Evolutionary conservation across 2,329 filamentous ascomycete species (phyloP), one percentile per base, ranked within the genome.

Genomic region (Biscogniauxia marginata): DNA sequence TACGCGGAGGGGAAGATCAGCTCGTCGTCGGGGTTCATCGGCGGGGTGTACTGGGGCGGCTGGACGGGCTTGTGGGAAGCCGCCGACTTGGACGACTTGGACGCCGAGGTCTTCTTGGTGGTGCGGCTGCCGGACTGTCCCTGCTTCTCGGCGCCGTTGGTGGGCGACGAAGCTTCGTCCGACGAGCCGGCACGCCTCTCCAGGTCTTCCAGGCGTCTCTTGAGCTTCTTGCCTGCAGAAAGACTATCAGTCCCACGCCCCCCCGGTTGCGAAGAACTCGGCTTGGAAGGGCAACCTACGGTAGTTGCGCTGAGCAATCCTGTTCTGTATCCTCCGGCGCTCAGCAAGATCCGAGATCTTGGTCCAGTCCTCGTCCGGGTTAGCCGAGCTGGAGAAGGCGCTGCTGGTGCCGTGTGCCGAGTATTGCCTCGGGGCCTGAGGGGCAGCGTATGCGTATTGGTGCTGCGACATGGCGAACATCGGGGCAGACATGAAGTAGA

Each of bases 271-370:
- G 46, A 20, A 19, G 25, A 30, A n/a, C 13, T 13, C 20, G 66
- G 55, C 49, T 34, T 39, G n/a, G 30, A n/a, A 44, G 49, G 18
- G 56, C 53, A 58, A 74, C 73, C 43, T 81, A 96, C 92, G 92
- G 79, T 97, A 97, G 80, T 96, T 96, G 69, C 93, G 88, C 78
- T 98, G 93, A 65, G 93, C 93, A 81, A 98, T 97, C 66, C 93
- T 87, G 79, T 98, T 98, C 77, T 98, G 93, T 78, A 97, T 96
- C 71, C 93, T 85, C 69, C 93, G 83, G 70, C 95, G 87, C 78
- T 98, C 93, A 51, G 93, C 93, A 58, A 98, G 87, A 75, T 98
- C 93, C 56, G 93, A 96, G 73, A 98, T 96, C 85, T 97, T 96
- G 71, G 93, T 97, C 93, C 93, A 98, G 79, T 98, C 93, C 78